Base-by-base conservation (phyloP, 192 early-diverging fungal genomes). In the Coemansia sp. region DNA sequence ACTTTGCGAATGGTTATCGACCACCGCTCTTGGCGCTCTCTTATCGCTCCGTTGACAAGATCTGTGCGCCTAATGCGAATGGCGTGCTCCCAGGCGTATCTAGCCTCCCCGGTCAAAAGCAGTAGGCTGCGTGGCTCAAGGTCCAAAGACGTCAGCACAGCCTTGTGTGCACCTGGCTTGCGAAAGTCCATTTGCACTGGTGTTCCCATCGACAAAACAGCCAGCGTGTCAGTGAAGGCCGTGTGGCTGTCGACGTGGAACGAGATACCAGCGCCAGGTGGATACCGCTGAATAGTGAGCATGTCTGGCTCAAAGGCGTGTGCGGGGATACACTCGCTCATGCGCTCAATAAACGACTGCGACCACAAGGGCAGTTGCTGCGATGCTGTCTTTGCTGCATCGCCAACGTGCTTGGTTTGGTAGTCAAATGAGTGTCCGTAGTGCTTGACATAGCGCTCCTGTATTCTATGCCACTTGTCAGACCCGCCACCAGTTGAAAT, bases 151-250 rank as follows among this genome's bases (percentile, higher is more conserved):
- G 47, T 64, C 28, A 43, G 14, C 5, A 16, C 28, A 14, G n/a
- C 42, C 26, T 19, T 23, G 32, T 13, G 61, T 5, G 61, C 67
- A 10, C 28, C 50, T 8, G 65, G 78, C 37, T 68, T 66, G 49
- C 77, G 77, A 58, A 88, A 87, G 70, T 86, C 85, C 87, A 88
- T 88, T 6, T 85, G 74, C 32, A 87, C 78, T 4, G 80, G 85
- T 49, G 62, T 70, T 33, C 69, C 78, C 73, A 87, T 70, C 3
- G 79, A 83, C 40, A 84, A 33, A 23, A 84, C 62, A 1, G 84
- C 40, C 7, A 87, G 14, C 3, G 66, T 67, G 6, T 74, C 78
- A 2, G 67, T 60, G 42, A 87, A 86, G 17, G 83, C 43, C 17
- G 79, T 74, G 63, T 87, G 86, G 43, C 66, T 62, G 66, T 87